A percentile compares a stretch with the other conserved stretches of the same genome.
phyloP scores from a whole-genome alignment of 2,329 filamentous ascomycete genomes.

The Rutstroemia sp. region DNA sequence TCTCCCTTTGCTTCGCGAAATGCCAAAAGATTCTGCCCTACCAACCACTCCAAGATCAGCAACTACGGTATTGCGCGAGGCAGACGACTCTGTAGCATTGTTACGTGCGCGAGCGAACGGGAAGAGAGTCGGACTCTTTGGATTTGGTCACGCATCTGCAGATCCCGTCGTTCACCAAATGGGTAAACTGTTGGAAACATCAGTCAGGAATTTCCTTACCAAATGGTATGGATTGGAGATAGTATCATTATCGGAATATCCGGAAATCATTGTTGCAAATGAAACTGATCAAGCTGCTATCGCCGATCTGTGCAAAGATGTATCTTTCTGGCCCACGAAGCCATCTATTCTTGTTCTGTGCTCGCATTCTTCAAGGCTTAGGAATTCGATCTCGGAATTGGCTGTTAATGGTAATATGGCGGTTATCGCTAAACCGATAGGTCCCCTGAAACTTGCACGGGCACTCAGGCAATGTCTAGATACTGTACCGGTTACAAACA shows the following conservation, averaged over 20 bases:
- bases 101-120: conserved; percentile 19
- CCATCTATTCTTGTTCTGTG: conserved; percentile 24
- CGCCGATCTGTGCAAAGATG: conserved; percentile 11
- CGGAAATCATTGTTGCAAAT: conserved; percentile 25
- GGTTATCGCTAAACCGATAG: conserved; percentile 28
- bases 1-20: conserved; percentile 26
- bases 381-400: conserved; percentile 11
- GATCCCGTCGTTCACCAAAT: conserved; percentile 21
- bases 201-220: conserved; percentile 23
- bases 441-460: conserved; percentile 28
- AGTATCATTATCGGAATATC: conserved; percentile 21
- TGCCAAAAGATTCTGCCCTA: conserved; percentile 19
- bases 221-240: conserved; percentile 28
- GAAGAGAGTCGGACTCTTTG: conserved; percentile 21
- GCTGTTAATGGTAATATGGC: conserved; percentile 21
- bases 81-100: conserved; percentile 21
- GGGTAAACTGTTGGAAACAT: conserved; percentile 19
- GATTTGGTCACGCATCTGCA: conserved; percentile 20
- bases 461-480: conserved; percentile 24
- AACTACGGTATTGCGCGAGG: conserved; percentile 15
- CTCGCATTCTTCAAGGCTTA: conserved; percentile 23
- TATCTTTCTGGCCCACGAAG: conserved; percentile 12
- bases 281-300: conserved; percentile 17
- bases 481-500: conserved; percentile 6
- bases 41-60: conserved; percentile 16